Base-by-base conservation (phyloP, 2,329 filamentous ascomycete species). In the Drechslera avenae region DNA sequence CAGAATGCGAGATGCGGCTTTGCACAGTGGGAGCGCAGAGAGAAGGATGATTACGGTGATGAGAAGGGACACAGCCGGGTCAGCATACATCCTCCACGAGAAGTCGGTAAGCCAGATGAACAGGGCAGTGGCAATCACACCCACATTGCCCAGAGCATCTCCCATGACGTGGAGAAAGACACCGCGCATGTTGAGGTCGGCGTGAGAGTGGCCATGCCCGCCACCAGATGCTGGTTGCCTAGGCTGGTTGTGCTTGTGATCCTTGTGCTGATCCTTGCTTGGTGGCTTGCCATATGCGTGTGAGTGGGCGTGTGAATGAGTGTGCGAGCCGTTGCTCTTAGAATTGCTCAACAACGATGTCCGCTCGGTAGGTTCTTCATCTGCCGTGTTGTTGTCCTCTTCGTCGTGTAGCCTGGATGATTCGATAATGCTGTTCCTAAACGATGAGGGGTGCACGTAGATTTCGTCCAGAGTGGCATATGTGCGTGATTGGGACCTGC, bases 171-270 rank as follows among this genome's bases (percentile, higher is more conserved):
- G 84, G 1, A 87, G 76, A 74, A 87, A 87, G 53, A 87, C 84
- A 52, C 85, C 85, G n/a, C 82, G 81, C 93, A 99, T 97, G 73
- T 96, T 96, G 79, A 99, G 88, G 68, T 99, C 92, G 52, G 79
- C 87, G 71, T 96, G 91, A 56, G 79, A 89, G 72, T 95, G 91
- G 23, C 88, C 85, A 61, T 88, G 85, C 21, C 86, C 83, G 54
- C 84, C 82, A 10, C 61, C 60, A 53, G 84, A 81, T 16, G 79
- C 77, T 52, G 78, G 73, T n/a, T 87, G 82, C 64, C 85, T 86
- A 1, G 90, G 88, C 61, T 92, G 84, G 50, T 81, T 87, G 73
- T 97, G 94, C 67, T 92, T 90, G 75, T 97, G 93, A 45, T 83
- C 79, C 34, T 81, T 78, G 72, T 96, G 90, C 42, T 48, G 57